phyloP scores from a whole-genome alignment of 192 early-diverging fungal genomes.

The Podila horticola region DNA sequence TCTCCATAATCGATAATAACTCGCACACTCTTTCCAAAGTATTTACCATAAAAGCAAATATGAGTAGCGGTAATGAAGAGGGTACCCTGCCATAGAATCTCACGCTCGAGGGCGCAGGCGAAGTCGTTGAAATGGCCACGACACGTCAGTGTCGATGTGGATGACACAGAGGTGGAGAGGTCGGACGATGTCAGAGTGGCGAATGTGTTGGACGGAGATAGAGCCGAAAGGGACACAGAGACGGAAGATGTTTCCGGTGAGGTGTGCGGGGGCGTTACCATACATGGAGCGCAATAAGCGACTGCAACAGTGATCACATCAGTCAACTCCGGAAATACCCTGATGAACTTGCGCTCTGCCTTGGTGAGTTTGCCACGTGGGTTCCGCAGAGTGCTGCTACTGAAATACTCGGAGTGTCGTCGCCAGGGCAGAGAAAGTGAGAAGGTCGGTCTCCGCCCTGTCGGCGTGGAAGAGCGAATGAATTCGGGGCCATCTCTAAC shows the following conservation, averaged over 20 bases:
- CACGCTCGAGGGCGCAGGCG: slow-evolving; percentile 63
- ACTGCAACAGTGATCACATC: slow-evolving; percentile 12
- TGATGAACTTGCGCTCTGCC: slow-evolving; percentile 17
- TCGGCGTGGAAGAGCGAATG: not conserved
- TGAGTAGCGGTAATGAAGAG: slow-evolving; percentile 58
- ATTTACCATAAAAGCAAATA: slow-evolving; percentile 65
- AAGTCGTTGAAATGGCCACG: slow-evolving; percentile 28
- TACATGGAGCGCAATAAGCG: slow-evolving; percentile 17
- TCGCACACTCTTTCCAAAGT: slow-evolving; percentile 59
- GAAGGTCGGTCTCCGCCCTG: slow-evolving; percentile 9
- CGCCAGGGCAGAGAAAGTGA: slow-evolving; percentile 27
- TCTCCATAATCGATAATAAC: slow-evolving; percentile 59
- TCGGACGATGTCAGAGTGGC: slow-evolving; percentile 5
- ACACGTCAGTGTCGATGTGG: slow-evolving; percentile 8
- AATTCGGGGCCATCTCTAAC: not conserved
- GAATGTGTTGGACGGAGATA: slow-evolving; percentile 13
- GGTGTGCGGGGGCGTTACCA: slow-evolving; percentile 23
- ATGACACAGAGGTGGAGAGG: not conserved
- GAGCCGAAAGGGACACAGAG: not conserved
- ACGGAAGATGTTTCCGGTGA: not conserved
- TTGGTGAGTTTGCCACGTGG: slow-evolving; percentile 3
- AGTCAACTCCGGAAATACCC: slow-evolving; percentile 26
- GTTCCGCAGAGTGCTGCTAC: not conserved
- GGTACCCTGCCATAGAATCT: slow-evolving; percentile 67
- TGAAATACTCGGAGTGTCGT: slow-evolving; percentile 20